phyloP scores from a whole-genome alignment of 768 basidiomycete genomes.

The Hericium rajendrae region DNA sequence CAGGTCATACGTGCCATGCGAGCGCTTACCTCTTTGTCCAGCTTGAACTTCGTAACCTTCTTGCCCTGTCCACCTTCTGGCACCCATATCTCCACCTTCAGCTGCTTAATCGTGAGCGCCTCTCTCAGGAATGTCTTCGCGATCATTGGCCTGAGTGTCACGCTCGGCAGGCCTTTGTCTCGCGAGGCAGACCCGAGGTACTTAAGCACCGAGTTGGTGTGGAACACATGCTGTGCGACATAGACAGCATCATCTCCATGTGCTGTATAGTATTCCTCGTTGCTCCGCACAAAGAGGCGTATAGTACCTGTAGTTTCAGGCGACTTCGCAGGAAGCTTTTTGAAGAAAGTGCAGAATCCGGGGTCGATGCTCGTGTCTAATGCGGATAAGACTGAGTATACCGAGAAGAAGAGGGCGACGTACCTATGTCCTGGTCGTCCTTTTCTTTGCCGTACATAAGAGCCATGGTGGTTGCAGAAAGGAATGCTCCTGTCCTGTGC shows the following conservation, averaged over 20 bases:
- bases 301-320: constrained; percentile 67
- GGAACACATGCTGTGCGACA: constrained; percentile 74
- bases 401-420: not conserved
- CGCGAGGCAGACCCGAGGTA: constrained; percentile 66
- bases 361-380: constrained; percentile 10
- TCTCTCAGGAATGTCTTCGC: constrained; percentile 82
- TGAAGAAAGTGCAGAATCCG: constrained; percentile 69
- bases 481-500: not conserved
- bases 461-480: constrained; percentile 28
- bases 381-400: not conserved
- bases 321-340: constrained; percentile 50
- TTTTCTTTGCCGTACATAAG: constrained; percentile 62
- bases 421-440: constrained; percentile 31
- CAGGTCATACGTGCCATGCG: not conserved
- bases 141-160: constrained; percentile 64
- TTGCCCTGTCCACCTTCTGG: constrained; percentile 68
- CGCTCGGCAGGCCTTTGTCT: constrained; percentile 58
- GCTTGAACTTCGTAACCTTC: constrained; percentile 60
- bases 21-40: constrained; percentile 67
- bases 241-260: constrained; percentile 86
- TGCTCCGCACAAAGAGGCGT: constrained; percentile 71
- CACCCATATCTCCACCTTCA: constrained; percentile 86
- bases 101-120: constrained; percentile 80
- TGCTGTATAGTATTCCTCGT: constrained; percentile 71
- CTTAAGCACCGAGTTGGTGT: constrained; percentile 88